A percentile compares a stretch with the other conserved stretches of the same genome.
Evolutionary conservation across 2,329 filamentous ascomycete genomes (phyloP).

Genomic region (Coleophoma crateriformis): DNA sequence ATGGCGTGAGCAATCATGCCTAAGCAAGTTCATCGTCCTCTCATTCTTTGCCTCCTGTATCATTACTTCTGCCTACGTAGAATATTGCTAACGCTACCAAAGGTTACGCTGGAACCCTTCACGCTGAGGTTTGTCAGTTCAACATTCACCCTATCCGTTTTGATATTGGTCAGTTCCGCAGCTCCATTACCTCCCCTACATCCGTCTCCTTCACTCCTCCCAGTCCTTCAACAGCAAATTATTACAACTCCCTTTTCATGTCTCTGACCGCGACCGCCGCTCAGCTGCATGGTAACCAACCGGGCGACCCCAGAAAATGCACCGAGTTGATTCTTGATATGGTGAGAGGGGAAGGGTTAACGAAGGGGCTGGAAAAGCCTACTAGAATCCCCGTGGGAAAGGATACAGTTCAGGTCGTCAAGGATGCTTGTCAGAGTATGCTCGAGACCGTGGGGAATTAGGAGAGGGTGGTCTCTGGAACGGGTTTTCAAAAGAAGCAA

Average conservation of each 20-base stretch:
- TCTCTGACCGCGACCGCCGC: conserved; percentile 10
- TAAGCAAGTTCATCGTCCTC: conserved; percentile 4
- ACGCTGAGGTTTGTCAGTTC: conserved; percentile 7
- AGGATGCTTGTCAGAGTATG: neutral
- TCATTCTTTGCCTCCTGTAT: neutral
- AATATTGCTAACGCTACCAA: neutral
- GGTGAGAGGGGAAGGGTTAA: conserved; percentile 24
- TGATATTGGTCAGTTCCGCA: conserved; percentile 45
- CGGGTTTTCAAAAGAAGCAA: neutral
- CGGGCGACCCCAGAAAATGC: conserved; percentile 33
- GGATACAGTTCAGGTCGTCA: neutral
- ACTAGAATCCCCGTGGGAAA: conserved; percentile 28
- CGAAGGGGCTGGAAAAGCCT: conserved; percentile 25
- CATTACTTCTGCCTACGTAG: neutral
- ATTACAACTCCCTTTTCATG: conserved; percentile 4
- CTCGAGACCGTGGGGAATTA: neutral
- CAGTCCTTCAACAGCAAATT: neutral
- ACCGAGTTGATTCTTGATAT: conserved; percentile 32
- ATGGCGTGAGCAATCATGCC: conserved; percentile 9
- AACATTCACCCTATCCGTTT: conserved; percentile 21
- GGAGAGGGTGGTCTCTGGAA: neutral
- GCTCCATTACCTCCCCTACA: conserved; percentile 2
- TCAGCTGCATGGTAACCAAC: conserved; percentile 27
- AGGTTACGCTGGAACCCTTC: conserved; percentile 9
- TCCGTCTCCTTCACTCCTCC: neutral